Evolutionary conservation across 208 protist genomes (phyloP).

Genomic region (Trypanosoma mega): DNA sequence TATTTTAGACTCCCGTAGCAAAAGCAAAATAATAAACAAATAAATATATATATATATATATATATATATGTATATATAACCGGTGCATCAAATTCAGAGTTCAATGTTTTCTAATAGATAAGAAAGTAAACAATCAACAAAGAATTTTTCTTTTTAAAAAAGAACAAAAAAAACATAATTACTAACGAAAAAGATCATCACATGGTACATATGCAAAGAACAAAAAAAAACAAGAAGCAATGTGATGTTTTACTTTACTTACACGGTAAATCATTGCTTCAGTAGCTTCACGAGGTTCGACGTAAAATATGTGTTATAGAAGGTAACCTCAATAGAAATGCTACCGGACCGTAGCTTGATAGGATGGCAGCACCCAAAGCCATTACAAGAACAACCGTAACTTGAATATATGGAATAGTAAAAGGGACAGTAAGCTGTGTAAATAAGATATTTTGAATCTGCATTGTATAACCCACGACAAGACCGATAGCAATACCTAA

Average conservation of each 20-base stretch:
- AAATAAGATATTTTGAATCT: constrained; percentile 89
- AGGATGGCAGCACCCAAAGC: constrained; percentile 48
- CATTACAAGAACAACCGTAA: constrained; percentile 50
- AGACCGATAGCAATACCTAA: constrained; percentile 91
- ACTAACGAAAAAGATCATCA: too few species aligned
- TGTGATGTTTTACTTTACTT: too few species aligned
- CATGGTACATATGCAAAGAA: too few species aligned
- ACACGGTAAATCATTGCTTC: constrained; percentile 1
- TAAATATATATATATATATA: too few species aligned
- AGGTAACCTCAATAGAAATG: constrained; percentile 42
- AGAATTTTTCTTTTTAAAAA: too few species aligned
- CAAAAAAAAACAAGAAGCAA: constrained; percentile 5
- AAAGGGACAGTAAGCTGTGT: constrained; percentile 91
- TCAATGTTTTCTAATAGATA: too few species aligned
- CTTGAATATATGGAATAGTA: constrained; percentile 82
- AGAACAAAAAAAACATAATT: too few species aligned
- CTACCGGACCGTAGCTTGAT: constrained; percentile 58
- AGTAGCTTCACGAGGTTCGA: constrained; percentile 21
- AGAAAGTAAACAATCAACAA: too few species aligned
- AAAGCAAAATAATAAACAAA: too few species aligned
- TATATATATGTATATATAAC: too few species aligned
- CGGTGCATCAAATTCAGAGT: too few species aligned
- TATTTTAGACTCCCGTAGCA: too few species aligned
- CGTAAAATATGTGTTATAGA: constrained; percentile 76
- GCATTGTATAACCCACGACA: constrained; percentile 89